Percentiles rank a stretch among this genome's conserved stretches.
phyloP scores from a whole-genome alignment of 2,329 filamentous ascomycete species.

The Xylaria sp. region DNA sequence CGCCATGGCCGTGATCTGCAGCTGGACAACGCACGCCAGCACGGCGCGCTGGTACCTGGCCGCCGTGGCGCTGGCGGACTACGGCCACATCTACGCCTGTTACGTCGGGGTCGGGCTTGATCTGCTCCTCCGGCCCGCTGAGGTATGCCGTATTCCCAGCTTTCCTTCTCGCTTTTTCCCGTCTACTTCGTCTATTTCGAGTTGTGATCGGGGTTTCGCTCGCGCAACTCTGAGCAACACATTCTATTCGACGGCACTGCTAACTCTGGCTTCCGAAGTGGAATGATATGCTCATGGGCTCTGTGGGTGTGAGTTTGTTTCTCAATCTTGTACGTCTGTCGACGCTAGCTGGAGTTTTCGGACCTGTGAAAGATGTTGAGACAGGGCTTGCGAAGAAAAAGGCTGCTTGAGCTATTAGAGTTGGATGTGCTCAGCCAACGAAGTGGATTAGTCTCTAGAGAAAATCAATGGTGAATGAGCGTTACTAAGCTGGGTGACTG shows the following conservation, averaged over 20 bases:
- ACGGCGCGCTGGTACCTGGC: constrained; percentile 46
- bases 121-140: constrained; percentile 41
- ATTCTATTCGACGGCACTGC: not conserved
- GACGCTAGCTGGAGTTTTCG: constrained; percentile 47
- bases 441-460: not conserved
- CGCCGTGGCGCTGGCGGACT: constrained; percentile 50
- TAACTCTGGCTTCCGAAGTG: constrained; percentile 36
- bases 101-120: constrained; percentile 48
- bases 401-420: constrained; percentile 27
- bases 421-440: not conserved
- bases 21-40: constrained; percentile 45
- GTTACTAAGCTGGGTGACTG: not conserved
- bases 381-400: constrained; percentile 28
- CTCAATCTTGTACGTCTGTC: constrained; percentile 47
- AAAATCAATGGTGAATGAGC: not conserved
- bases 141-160: constrained; percentile 14
- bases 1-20: constrained; percentile 47
- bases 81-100: constrained; percentile 51
- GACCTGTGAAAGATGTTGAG: constrained; percentile 32
- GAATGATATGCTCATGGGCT: constrained; percentile 49
- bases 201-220: not conserved
- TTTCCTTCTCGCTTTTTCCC: not conserved
- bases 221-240: not conserved
- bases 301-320: constrained; percentile 44
- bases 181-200: not conserved